These are phyloP conservation scores for Tulasnella sp. DNA, from an alignment of 768 basidiomycete species.

Conservation along the genomic window DNA sequence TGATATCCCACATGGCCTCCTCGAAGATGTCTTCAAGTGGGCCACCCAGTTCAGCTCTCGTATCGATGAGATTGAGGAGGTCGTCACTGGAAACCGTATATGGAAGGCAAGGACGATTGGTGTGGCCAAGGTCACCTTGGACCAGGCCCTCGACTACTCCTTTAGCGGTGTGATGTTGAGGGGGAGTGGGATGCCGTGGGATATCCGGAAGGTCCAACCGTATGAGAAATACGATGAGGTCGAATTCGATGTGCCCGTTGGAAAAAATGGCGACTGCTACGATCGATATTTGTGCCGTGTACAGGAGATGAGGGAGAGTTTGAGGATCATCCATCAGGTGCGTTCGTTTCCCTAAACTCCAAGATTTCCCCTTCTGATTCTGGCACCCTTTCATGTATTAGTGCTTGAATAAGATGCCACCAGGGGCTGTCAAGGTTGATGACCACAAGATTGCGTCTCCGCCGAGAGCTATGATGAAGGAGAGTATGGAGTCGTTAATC, in stretches of 20 bases:
- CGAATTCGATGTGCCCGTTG: constrained; percentile 95
- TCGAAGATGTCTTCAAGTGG: constrained; percentile 98
- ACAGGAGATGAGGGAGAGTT: constrained; percentile 93
- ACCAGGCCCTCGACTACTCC: constrained; percentile 81
- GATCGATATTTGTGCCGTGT: constrained; percentile 96
- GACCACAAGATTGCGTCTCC: constrained; percentile 97
- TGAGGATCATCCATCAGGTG: constrained; percentile 76
- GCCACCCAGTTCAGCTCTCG: constrained; percentile 85
- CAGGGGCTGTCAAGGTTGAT: constrained; percentile 86
- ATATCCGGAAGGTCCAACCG: constrained; percentile 79
- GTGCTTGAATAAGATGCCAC: constrained; percentile 95
- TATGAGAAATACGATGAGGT: constrained; percentile 98
- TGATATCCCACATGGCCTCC: constrained; percentile 94
- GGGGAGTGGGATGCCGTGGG: constrained; percentile 91
- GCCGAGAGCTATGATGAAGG: constrained; percentile 96
- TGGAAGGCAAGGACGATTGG: constrained; percentile 94
- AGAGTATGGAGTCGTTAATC: constrained; percentile 95
- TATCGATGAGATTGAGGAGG: constrained; percentile 96
- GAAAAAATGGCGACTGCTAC: constrained; percentile 94
- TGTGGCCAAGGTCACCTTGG: constrained; percentile 81
- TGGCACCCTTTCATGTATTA: constrained; percentile 28
- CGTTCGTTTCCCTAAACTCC: constrained; percentile 16
- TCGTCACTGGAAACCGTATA: constrained; percentile 93
- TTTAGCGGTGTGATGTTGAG: constrained; percentile 97
- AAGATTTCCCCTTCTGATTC: not conserved